phyloP scores from a whole-genome alignment of 139 green algal genomes.

The Astrephomene gubernaculifera region DNA sequence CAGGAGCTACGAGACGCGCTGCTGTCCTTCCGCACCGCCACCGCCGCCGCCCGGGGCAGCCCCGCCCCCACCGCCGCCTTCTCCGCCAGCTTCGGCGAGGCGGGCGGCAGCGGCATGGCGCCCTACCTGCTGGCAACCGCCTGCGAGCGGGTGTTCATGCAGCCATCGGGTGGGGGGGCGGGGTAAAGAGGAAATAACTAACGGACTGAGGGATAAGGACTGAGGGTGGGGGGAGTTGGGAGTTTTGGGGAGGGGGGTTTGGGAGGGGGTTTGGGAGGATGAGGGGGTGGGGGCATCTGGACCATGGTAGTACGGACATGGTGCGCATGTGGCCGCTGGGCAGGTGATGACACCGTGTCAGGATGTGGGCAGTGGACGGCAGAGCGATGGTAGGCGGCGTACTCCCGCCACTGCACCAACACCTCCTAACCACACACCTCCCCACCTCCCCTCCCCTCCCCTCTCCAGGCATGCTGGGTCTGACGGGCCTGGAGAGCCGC shows the following conservation, averaged over 20 bases:
- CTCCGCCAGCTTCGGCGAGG: slow-evolving; percentile 67
- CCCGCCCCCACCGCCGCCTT: slow-evolving; percentile 59
- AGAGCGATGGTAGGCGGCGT: no score
- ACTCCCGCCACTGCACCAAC: no score
- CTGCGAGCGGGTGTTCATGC: slow-evolving; percentile 65
- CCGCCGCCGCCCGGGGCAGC: background rate
- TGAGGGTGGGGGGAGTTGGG: no score
- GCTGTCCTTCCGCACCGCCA: slow-evolving; percentile 47
- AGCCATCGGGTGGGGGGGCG: slow-evolving; percentile 42
- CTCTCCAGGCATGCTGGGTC: slow-evolving; percentile 26
- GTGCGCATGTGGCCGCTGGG: no score
- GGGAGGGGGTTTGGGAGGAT: no score
- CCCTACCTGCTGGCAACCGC: slow-evolving; percentile 69
- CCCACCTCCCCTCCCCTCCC: background rate
- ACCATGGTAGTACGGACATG: no score
- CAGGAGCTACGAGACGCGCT: slow-evolving; percentile 72
- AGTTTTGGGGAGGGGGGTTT: no score
- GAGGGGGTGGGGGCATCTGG: no score
- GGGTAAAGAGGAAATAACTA: no score
- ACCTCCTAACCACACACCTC: background rate
- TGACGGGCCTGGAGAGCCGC: slow-evolving; percentile 43
- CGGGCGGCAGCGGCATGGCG: slow-evolving; percentile 58
- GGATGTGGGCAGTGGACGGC: no score
- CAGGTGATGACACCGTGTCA: no score
- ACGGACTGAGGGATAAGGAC: no score